Evolutionary conservation across 2,329 filamentous ascomycete species (phyloP).

Genomic region (Hypomyces rosellus): DNA sequence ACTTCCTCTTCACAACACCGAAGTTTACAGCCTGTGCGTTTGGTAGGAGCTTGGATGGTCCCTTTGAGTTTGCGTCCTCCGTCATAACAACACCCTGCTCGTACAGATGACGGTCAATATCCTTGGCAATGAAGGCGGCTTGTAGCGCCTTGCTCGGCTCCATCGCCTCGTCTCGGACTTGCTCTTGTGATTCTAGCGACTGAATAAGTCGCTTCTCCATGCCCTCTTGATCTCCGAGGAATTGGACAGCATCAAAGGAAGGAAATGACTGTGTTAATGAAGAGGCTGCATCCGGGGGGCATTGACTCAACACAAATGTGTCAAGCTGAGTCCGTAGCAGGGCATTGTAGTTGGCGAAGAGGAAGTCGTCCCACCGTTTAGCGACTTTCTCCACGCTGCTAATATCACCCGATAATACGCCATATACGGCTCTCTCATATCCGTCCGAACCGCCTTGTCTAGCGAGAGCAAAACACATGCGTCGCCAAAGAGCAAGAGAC

Average conservation of each 20-base stretch:
- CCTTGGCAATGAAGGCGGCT: constrained; percentile 64
- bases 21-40: constrained; percentile 19
- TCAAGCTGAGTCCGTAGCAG: constrained; percentile 75
- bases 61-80: constrained; percentile 17
- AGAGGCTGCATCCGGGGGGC: constrained; percentile 47
- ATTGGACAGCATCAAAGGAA: constrained; percentile 58
- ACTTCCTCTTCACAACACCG: constrained; percentile 37
- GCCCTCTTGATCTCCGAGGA: constrained; percentile 49
- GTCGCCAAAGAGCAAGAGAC: constrained; percentile 62
- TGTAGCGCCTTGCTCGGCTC: constrained; percentile 70
- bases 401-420: constrained; percentile 79
- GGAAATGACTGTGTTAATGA: constrained; percentile 53
- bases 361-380: constrained; percentile 74
- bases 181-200: constrained; percentile 50
- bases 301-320: constrained; percentile 54
- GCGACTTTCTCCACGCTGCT: constrained; percentile 71
- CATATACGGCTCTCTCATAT: constrained; percentile 86
- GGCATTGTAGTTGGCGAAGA: constrained; percentile 87
- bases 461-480: constrained; percentile 67
- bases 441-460: constrained; percentile 64
- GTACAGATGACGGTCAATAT: constrained; percentile 50
- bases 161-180: constrained; percentile 52
- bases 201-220: constrained; percentile 55
- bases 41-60: constrained; percentile 23
- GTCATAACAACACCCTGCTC: constrained; percentile 47